Evolutionary conservation across 2,329 filamentous ascomycete genomes (phyloP).

Genomic region (Sarocladiaceae sp.): DNA sequence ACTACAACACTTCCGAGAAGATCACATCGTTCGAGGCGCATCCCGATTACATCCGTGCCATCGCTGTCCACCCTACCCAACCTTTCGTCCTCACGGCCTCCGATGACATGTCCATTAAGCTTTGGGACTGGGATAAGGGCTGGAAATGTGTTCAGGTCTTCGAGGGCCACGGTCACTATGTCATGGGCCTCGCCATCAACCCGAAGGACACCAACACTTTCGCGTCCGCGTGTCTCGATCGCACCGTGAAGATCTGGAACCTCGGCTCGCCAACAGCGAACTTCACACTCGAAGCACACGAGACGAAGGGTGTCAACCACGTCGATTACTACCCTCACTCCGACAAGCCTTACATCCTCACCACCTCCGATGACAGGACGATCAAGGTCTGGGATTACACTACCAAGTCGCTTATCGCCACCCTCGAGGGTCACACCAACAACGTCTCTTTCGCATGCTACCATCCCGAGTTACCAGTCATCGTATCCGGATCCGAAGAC

Average conservation of each 20-base stretch:
- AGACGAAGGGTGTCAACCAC: constrained; percentile 96
- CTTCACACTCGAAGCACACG: constrained; percentile 94
- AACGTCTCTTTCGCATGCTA: constrained; percentile 99
- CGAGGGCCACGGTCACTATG: constrained; percentile 93
- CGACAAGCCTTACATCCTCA: constrained; percentile 83
- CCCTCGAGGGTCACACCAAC: constrained; percentile 92
- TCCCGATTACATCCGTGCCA: constrained; percentile 96
- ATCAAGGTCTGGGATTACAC: constrained; percentile 99
- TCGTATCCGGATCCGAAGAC: constrained; percentile 96
- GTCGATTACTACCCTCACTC: constrained; percentile 83
- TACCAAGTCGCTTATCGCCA: constrained; percentile 94
- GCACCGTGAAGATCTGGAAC: constrained; percentile 98
- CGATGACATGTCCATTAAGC: constrained; percentile 97
- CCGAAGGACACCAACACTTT: constrained; percentile 94
- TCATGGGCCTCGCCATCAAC: constrained; percentile 96
- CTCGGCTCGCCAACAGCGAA: constrained; percentile 90
- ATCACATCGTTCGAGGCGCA: constrained; percentile 96
- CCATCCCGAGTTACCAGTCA: constrained; percentile 93
- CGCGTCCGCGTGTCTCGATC: constrained; percentile 89
- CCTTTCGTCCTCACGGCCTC: constrained; percentile 94
- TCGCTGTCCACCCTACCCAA: constrained; percentile 91
- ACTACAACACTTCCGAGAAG: constrained; percentile 99
- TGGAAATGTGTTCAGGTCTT: constrained; percentile 99
- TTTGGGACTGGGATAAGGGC: constrained; percentile 98
- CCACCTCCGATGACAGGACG: constrained; percentile 92